These are phyloP conservation scores for Fraxinus cuspidata DNA, from an alignment of 257 asterid genomes.

Conservation along the genomic window DNA sequence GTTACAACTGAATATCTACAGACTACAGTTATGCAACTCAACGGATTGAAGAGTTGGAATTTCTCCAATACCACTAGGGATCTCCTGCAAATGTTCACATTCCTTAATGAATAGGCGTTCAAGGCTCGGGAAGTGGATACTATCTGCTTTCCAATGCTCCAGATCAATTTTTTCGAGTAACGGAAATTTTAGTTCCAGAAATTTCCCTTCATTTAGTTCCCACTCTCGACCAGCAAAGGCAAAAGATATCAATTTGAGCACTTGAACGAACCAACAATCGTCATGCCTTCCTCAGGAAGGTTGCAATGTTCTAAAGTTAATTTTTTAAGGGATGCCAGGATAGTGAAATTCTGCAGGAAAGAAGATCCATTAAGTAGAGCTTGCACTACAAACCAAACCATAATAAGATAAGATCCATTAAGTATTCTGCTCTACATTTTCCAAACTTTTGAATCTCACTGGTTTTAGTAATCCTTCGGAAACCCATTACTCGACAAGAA, in stretches of 20 bases:
- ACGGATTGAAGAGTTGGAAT: no score
- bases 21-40: no score
- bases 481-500: slow-evolving; percentile 38
- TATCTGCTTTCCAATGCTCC: not conserved
- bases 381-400: no score
- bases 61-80: no score
- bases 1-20: not conserved
- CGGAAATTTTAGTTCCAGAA: slow-evolving; percentile 22
- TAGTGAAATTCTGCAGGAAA: slow-evolving; percentile 14
- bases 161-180: slow-evolving; percentile 2
- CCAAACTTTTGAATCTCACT: not conserved
- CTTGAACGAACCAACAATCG: not conserved
- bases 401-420: not conserved
- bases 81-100: no score
- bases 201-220: slow-evolving; percentile 8
- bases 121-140: not conserved
- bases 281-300: slow-evolving; percentile 33
- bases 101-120: slow-evolving; percentile 3
- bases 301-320: slow-evolving; percentile 26
- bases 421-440: slow-evolving; percentile 14
- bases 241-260: slow-evolving; percentile 11
- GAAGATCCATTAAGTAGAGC: not conserved
- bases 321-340: slow-evolving; percentile 18
- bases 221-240: slow-evolving; percentile 27
- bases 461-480: slow-evolving; percentile 38